These are phyloP conservation scores for Pythium aquatile DNA, from an alignment of 352 stramenopile species.

Conservation along the genomic window DNA sequence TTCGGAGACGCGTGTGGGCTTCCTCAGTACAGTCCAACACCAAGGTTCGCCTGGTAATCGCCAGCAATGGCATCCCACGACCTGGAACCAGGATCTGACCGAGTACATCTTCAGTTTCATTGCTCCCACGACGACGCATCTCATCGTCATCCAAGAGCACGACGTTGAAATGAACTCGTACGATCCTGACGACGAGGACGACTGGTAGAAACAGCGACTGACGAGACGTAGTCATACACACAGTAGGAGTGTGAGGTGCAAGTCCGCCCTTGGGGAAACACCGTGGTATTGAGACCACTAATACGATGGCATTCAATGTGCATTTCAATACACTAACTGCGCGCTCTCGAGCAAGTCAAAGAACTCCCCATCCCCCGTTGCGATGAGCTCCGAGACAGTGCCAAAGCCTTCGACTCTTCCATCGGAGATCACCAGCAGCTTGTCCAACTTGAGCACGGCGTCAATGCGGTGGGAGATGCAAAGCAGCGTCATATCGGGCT, in stretches of 20 bases:
- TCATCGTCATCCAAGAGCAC: conserved; percentile 4
- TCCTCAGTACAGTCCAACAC: conserved; percentile 1
- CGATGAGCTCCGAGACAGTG: conserved; percentile 23
- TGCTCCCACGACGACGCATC: not conserved
- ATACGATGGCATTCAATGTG: not conserved
- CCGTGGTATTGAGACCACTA: not conserved
- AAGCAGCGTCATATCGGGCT: conserved; percentile 87
- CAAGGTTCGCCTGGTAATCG: not conserved
- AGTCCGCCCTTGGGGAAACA: too few relatives aligned
- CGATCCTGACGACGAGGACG: not conserved
- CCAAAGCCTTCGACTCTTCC: conserved; percentile 53
- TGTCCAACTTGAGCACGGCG: conserved; percentile 92
- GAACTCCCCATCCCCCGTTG: conserved; percentile 26
- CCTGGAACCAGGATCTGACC: not conserved
- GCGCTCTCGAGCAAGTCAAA: conserved; percentile 30
- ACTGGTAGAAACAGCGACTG: not conserved
- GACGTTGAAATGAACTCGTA: not conserved
- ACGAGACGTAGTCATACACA: too few relatives aligned
- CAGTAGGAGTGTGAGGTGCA: too few relatives aligned
- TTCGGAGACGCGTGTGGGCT: not conserved
- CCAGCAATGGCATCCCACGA: not conserved
- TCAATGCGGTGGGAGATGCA: conserved; percentile 94
- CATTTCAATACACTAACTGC: conserved; percentile 27
- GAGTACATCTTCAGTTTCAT: conserved; percentile 5
- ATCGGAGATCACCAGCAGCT: conserved; percentile 87